These are phyloP conservation scores for Eragrostis curvula DNA, from an alignment of 176 grass and related monocot species.

Conservation along the genomic window DNA sequence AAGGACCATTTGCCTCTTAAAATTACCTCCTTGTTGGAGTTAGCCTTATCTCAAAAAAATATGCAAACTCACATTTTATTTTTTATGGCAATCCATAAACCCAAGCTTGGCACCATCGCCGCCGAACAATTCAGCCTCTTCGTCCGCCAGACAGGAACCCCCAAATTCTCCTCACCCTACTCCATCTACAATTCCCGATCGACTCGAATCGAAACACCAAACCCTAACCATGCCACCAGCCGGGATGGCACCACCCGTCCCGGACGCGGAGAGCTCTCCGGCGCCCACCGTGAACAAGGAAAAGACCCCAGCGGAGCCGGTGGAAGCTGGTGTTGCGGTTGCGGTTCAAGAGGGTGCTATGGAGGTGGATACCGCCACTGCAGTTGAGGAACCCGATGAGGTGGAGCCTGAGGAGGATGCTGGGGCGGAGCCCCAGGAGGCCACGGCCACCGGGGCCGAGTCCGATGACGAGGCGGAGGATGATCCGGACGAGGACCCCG, in stretches of 20 bases:
- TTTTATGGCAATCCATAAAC: no score
- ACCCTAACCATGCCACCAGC: neutral
- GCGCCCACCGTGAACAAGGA: neutral
- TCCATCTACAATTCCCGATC: neutral
- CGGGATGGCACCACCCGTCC: neutral
- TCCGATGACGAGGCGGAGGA: neutral
- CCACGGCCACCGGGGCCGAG: conserved; percentile 21
- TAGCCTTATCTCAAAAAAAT: no score
- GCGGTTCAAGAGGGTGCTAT: neutral
- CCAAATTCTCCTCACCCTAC: no score
- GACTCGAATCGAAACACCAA: neutral
- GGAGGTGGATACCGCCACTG: neutral
- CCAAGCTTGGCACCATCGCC: no score
- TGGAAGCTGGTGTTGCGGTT: conserved; percentile 17
- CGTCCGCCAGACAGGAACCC: no score
- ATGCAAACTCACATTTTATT: no score
- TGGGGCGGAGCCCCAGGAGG: conserved; percentile 10
- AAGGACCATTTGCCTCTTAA: no score
- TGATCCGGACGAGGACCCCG: conserved; percentile 26
- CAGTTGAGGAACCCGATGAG: conserved; percentile 20
- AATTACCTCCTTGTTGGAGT: no score
- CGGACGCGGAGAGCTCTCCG: conserved; percentile 3
- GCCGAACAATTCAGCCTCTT: no score
- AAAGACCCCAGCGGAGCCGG: conserved; percentile 8
- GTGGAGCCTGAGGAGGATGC: conserved; percentile 20